Conservation (phyloP, 768 basidiomycete species). For the Russula ochroleuca region DNA sequence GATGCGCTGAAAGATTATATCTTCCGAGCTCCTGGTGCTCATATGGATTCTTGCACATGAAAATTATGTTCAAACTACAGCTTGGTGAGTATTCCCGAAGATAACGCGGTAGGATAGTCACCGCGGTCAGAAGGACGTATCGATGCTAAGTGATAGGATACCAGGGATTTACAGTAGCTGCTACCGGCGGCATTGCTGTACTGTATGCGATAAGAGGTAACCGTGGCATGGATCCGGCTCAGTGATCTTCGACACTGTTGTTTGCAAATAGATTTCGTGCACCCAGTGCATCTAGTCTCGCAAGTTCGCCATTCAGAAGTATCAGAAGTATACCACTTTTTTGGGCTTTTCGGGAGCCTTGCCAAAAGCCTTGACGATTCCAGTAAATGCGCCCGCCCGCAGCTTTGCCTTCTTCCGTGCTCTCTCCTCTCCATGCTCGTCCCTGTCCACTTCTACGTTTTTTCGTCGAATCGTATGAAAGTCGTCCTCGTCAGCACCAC, state of each 20-base stretch:
- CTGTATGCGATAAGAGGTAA: not conserved
- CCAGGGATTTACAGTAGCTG: too few species aligned
- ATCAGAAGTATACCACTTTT: constrained; percentile 48
- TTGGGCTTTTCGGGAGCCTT: constrained; percentile 32
- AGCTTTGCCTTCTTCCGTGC: constrained; percentile 42
- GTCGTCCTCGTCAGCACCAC: constrained; percentile 92
- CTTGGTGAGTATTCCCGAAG: not conserved
- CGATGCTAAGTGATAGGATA: too few species aligned
- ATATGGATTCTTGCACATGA: too few species aligned
- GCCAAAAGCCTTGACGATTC: constrained; percentile 31
- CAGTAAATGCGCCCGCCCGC: constrained; percentile 45
- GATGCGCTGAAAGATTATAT: too few species aligned
- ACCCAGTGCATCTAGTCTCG: not conserved
- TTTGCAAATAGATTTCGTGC: not conserved
- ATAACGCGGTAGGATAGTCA: not conserved
- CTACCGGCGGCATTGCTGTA: too few species aligned
- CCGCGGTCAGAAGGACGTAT: too few species aligned
- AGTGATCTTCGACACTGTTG: not conserved
- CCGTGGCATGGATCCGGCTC: not conserved
- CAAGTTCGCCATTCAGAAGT: constrained; percentile 37
- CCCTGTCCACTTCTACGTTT: constrained; percentile 54
- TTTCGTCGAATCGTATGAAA: constrained; percentile 77
- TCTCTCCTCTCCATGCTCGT: constrained; percentile 50
- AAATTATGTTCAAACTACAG: not conserved
- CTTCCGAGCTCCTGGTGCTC: too few species aligned